Base-by-base conservation (phyloP, 1,139 yeast genomes). In the Arxiozyma telluris region DNA sequence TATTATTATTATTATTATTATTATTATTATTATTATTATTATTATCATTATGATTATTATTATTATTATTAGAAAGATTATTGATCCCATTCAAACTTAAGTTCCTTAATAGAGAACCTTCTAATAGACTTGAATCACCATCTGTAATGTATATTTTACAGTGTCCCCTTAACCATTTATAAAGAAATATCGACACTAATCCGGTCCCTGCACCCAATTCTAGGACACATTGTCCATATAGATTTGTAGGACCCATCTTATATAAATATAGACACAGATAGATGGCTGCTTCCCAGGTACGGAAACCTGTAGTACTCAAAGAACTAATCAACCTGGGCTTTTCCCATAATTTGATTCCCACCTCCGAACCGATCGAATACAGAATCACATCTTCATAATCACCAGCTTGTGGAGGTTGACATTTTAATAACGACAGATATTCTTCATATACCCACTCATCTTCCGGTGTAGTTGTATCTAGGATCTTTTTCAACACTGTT, bases 251-350 rank as follows among this genome's bases (percentile, higher is more conserved):
- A 4, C 15, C 18, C 18, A 12, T 44, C 6, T 59, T 54, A 39
- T 70, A 59, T 44, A 87, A 61, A 59, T 70, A 80, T 50, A 80
- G 75, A 9, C 84, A 71, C 20, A 90, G 70, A 55, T 75, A 88
- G n/a, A 87, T 61, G 0, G 96, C 87, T 0, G 96, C 97, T 65
- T 89, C 97, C 98, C 98, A 91, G 0, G 98, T 91, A 47, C 97
- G 73, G 55, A 82, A 72, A 0, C 98, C 98, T 0, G 98, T 91
- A 1, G 96, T 85, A 8, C 94, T 96, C 38, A 73, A 67, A 0
- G 89, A 89, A 20, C 88, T 79, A 12, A 88, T 79, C 50, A 87
- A 59, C 54, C 76, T 73, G 0, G 91, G 94, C 0, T 80, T 75
- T 63, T 87, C 94, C 54, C 71, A 71, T 3, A 85, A 78, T 4